Percentiles rank a stretch among this genome's conserved stretches.
These are phyloP conservation scores for Acmispon strigosus DNA, from an alignment of 306 rosid genomes.

Conservation along the genomic window DNA sequence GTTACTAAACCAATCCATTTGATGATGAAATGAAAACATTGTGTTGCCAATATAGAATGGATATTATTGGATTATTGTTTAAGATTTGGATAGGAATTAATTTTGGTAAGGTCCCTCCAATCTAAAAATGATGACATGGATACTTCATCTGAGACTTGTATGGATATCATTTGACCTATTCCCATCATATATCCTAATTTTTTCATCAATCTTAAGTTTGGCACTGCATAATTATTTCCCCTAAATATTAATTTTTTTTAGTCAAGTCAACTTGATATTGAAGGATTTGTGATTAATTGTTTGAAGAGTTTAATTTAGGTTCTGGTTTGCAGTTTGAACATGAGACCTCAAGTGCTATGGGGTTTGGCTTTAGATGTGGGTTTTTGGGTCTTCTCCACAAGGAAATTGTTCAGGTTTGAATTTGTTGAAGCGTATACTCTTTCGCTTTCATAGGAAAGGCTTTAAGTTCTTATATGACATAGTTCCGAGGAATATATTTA, in stretches of 20 bases:
- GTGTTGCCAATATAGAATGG: neutral
- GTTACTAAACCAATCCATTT: slow-evolving; percentile 3
- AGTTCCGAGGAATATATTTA: no score
- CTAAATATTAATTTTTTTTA: neutral
- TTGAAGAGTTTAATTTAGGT: slow-evolving; percentile 6
- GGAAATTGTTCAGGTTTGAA: no score
- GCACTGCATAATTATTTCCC: neutral
- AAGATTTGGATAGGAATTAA: slow-evolving; percentile 6
- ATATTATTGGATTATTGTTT: slow-evolving; percentile 1
- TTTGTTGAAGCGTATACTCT: no score
- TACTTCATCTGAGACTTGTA: neutral
- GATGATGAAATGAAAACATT: neutral
- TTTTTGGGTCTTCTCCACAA: no score
- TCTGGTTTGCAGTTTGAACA: no score
- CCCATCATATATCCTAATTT: no score
- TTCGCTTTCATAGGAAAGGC: no score
- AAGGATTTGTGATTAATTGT: slow-evolving; percentile 14
- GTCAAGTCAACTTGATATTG: slow-evolving; percentile 7
- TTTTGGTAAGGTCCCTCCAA: slow-evolving; percentile 1
- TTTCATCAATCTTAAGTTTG: neutral
- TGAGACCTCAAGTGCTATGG: no score
- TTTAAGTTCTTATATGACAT: no score
- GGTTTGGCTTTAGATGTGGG: no score
- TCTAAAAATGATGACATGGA: neutral
- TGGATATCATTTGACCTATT: no score